Evolutionary conservation across 2,329 filamentous ascomycete species (phyloP).

Genomic region (Dendryphion nanum): DNA sequence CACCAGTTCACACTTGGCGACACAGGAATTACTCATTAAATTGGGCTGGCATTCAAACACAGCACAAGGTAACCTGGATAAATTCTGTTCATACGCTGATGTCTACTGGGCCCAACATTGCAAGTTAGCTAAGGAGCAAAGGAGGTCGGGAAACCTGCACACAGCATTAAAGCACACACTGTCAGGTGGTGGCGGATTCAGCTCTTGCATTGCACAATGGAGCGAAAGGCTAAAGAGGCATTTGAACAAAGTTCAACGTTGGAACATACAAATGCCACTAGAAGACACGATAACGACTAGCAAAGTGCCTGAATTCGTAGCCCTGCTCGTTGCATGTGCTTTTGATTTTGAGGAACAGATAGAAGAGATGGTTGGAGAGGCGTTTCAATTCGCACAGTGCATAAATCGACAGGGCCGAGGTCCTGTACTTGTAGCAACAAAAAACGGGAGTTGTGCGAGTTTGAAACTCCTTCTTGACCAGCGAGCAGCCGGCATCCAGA

Average conservation of each 20-base stretch:
- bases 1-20: neutral
- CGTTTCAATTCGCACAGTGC: neutral
- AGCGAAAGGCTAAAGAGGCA: neutral
- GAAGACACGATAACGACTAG: constrained; percentile 4
- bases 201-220: neutral
- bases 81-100: neutral
- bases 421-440: constrained; percentile 5
- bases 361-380: constrained; percentile 1
- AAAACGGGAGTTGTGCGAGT: constrained; percentile 5
- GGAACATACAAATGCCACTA: neutral
- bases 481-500: too few relatives aligned
- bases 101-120: neutral
- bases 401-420: neutral
- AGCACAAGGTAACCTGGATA: neutral
- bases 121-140: neutral
- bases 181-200: neutral
- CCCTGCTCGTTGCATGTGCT: constrained; percentile 9
- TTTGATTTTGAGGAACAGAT: constrained; percentile 9
- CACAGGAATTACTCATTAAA: neutral
- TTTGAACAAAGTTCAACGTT: neutral
- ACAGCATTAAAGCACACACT: neutral
- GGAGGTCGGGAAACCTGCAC: neutral
- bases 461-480: constrained; percentile 6
- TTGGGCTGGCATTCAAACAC: neutral
- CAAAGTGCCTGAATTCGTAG: constrained; percentile 1